Conservation (phyloP, 1,284 basidiomycete genomes). For the Sporisorium iseilematis-ciliati region DNA sequence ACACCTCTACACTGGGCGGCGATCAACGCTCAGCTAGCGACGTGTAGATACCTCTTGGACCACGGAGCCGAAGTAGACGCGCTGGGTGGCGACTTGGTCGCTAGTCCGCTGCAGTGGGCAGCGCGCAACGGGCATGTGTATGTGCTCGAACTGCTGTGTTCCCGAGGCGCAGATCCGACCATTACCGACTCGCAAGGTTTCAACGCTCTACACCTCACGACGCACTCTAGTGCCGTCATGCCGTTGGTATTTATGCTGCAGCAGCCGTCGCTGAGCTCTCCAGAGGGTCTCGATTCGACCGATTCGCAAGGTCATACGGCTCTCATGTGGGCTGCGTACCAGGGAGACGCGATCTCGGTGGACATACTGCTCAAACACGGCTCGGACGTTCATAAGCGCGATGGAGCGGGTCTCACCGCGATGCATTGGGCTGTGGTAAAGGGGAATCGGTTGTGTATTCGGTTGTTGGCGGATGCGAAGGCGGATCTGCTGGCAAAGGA, state of each 20-base stretch:
- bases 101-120: slow-evolving; percentile 97
- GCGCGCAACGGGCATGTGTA: slow-evolving; percentile 94
- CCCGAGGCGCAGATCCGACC: slow-evolving; percentile 90
- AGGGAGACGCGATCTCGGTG: slow-evolving; percentile 94
- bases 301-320: slow-evolving; percentile 94
- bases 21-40: slow-evolving; percentile 81
- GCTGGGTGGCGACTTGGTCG: slow-evolving; percentile 91
- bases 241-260: slow-evolving; percentile 84
- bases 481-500: slow-evolving; percentile 86
- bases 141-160: slow-evolving; percentile 88
- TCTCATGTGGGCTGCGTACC: slow-evolving; percentile 99
- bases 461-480: slow-evolving; percentile 84
- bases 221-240: slow-evolving; percentile 94
- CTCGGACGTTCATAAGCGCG: slow-evolving; percentile 80
- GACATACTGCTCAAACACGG: slow-evolving; percentile 90
- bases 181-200: slow-evolving; percentile 94
- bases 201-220: slow-evolving; percentile 93
- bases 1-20: slow-evolving; percentile 97
- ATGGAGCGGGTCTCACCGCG: slow-evolving; percentile 86
- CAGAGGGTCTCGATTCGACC: slow-evolving; percentile 46
- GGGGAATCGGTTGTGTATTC: slow-evolving; percentile 86
- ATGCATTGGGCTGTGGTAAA: slow-evolving; percentile 99
- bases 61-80: slow-evolving; percentile 96
- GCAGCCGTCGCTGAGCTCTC: slow-evolving; percentile 77
- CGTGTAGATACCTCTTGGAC: slow-evolving; percentile 76